Percentiles rank a stretch among this genome's conserved stretches.
These are phyloP conservation scores for Lactifluus hygrophoroides DNA, from an alignment of 768 basidiomycete genomes.

Conservation along the genomic window DNA sequence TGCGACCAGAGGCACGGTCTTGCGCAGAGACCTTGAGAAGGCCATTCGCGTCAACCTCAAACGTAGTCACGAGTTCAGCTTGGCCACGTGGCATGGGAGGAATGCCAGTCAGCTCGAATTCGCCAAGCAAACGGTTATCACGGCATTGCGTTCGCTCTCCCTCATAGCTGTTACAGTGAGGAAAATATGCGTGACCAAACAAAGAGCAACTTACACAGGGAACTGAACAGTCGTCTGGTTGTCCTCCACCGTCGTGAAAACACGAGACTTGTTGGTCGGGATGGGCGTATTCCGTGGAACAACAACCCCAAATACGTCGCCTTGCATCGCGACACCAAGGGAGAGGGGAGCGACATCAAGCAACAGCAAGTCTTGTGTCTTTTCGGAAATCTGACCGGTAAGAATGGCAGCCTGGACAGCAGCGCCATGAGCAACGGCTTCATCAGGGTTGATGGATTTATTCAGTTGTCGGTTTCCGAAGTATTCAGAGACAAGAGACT, in stretches of 20 bases:
- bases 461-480: conserved; percentile 97
- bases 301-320: conserved; percentile 99
- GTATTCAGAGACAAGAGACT: conserved; percentile 96
- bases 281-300: conserved; percentile 99
- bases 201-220: conserved; percentile 65
- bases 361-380: conserved; percentile 96
- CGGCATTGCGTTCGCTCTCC: conserved; percentile 99
- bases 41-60: conserved; percentile 99
- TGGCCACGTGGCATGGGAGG: conserved; percentile 99
- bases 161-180: conserved; percentile 59
- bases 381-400: conserved; percentile 96
- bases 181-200: not conserved
- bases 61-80: conserved; percentile 98
- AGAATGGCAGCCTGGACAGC: conserved; percentile 99
- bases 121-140: conserved; percentile 97
- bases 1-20: conserved; percentile 98
- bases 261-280: conserved; percentile 97
- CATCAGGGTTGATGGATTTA: conserved; percentile 99
- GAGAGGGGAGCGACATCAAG: conserved; percentile 98
- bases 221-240: conserved; percentile 99
- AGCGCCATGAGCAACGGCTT: conserved; percentile 99
- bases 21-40: conserved; percentile 97
- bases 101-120: conserved; percentile 98
- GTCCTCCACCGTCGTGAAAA: conserved; percentile 99
- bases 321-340: conserved; percentile 99